phyloP scores from a whole-genome alignment of 2,329 filamentous ascomycete species.

The Onygenales sp. region DNA sequence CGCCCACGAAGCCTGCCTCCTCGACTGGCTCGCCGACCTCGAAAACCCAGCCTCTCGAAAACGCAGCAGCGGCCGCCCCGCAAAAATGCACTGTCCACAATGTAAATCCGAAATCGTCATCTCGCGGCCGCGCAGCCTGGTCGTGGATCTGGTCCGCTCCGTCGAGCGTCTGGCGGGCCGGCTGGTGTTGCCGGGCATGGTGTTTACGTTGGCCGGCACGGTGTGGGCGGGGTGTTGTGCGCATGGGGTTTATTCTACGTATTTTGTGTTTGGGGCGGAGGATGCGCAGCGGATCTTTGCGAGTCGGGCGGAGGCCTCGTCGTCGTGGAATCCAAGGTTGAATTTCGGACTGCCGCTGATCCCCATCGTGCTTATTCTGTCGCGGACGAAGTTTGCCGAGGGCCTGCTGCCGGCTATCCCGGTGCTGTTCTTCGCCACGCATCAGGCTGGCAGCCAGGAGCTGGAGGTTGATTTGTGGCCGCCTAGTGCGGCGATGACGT shows the following conservation, averaged over 20 bases:
- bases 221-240: constrained; percentile 44
- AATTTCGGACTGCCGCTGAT: constrained; percentile 58
- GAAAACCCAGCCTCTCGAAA: constrained; percentile 52
- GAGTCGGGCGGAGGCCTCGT: constrained; percentile 20
- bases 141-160: constrained; percentile 58
- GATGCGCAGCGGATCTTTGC: constrained; percentile 49
- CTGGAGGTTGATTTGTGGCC: constrained; percentile 54
- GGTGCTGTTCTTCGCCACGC: constrained; percentile 44
- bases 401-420: constrained; percentile 54
- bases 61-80: constrained; percentile 36
- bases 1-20: constrained; percentile 79
- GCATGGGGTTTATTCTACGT: constrained; percentile 54
- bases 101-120: constrained; percentile 77
- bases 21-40: constrained; percentile 89
- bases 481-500: constrained; percentile 55
- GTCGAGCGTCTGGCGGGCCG: constrained; percentile 48
- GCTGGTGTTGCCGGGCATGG: constrained; percentile 56
- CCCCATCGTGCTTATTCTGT: constrained; percentile 57
- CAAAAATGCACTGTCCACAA: constrained; percentile 72
- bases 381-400: constrained; percentile 55
- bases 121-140: constrained; percentile 60
- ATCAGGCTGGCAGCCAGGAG: constrained; percentile 30
- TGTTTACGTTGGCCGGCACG: constrained; percentile 40
- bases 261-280: constrained; percentile 55
- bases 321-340: constrained; percentile 39